Evolutionary conservation across 164 flowering plant genomes (phyloP).

Genomic region (Brasenia schreberi): DNA sequence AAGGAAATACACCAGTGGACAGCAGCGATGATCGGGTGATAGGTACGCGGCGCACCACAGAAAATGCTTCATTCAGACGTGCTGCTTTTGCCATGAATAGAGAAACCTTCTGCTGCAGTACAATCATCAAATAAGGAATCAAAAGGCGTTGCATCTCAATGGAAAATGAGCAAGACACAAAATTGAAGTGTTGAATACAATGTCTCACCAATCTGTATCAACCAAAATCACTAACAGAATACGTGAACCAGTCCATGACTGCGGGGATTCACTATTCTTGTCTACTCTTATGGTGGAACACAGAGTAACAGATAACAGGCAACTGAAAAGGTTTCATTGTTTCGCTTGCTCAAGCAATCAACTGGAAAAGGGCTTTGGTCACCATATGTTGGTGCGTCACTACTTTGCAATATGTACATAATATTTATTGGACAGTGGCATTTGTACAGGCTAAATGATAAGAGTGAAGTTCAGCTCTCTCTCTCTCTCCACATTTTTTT

Average conservation of each 20-base stretch:
- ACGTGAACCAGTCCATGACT: background rate
- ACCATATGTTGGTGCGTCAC: too few species aligned
- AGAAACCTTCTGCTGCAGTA: constrained; percentile 60
- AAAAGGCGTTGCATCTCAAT: background rate
- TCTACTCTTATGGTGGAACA: background rate
- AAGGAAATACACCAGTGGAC: background rate
- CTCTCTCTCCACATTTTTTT: too few species aligned
- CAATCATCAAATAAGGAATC: background rate
- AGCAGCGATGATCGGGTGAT: constrained; percentile 46
- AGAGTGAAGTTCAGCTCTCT: too few species aligned
- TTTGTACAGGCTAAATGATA: too few species aligned
- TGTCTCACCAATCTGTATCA: too few species aligned
- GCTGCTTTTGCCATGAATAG: constrained; percentile 73
- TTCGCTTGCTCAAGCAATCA: too few species aligned
- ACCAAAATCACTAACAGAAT: background rate
- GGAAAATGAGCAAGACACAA: background rate
- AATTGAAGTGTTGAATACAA: background rate
- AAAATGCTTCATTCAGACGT: constrained; percentile 91
- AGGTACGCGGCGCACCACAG: constrained; percentile 77
- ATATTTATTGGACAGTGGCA: too few species aligned
- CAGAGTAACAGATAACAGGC: too few species aligned
- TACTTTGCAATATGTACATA: too few species aligned
- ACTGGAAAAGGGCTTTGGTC: too few species aligned
- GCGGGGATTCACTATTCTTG: background rate
- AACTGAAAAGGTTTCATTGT: too few species aligned